Evolutionary conservation across 1,139 yeast genomes (phyloP), one percentile per base, ranked within the genome.

Genomic region (Suhomyces bolitotheri): DNA sequence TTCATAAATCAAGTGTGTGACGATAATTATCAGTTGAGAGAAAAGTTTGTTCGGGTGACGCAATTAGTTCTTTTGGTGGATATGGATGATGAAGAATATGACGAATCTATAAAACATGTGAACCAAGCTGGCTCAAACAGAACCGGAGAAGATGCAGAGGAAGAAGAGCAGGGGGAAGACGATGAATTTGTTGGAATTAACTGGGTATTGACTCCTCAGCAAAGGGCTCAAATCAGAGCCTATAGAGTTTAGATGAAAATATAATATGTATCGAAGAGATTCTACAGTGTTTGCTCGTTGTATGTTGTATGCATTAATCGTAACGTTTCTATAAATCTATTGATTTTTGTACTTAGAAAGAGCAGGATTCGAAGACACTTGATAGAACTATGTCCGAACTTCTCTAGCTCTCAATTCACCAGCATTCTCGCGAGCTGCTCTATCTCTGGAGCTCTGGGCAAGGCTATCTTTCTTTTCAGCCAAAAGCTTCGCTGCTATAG

Each of bases 1-100:
- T 72, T 90, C 25, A 85, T 92, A 33, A 74, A 78, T 35, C 83
- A 81, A 44, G 73, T 50, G 54, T 87, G 61, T 71, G 78, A 56
- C 55, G 80, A 57, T 64, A 68, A 80, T 49, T 92, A 88, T 58
- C 76, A 75, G 29, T 64, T 89, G 49, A 71, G 96, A 44, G 92
- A 87, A 42, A 77, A 78, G 51, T 92, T 90, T 54, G 73, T 84
- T 3, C 71, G 88, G 41, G 80, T 88, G 3, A 88, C 96, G 0
- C 97, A 90, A 57, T 72, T 90, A 30, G 84, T 88, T 7, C 75
- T 87, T 66, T 66, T 88, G 30, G 69, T 89, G 25, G 94, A 96
- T 2, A 73, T 88, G 66, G 96, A 88, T 48, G 92, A 85, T 42
- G 92, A 82, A 36, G 95, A 85, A 48, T 71, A 70, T 38, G 73